Base-by-base conservation (phyloP, 2,329 filamentous ascomycete genomes). In the Neobulgaria alba region DNA sequence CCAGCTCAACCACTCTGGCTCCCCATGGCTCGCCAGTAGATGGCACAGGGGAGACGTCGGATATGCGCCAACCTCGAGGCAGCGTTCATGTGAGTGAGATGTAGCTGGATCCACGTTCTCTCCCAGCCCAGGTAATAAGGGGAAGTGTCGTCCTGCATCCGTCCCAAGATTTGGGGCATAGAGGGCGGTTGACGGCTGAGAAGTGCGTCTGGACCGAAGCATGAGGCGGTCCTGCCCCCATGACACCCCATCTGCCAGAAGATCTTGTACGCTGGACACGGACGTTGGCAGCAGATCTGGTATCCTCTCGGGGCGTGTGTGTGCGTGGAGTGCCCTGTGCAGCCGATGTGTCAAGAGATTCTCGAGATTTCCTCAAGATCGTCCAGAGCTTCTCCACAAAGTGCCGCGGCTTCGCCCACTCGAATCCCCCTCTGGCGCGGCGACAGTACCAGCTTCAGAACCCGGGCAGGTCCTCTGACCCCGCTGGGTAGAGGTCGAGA, bases 91-190 rank as follows among this genome's bases (percentile, higher is more conserved):
- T 31, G 36, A 33, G 31, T 31, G 30, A 38, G 17, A 44, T 44
- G 35, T 20, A 15, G 18, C 50, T 46, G 48, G 45, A 41, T 47
- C 41, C 36, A 35, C 39, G 40, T 40, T 38, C 30, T 29, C 39
- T 42, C 46, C 41, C 48, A 41, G n/a, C 33, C 18, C 33, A 18
- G 33, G 43, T 43, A 50, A 49, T 52, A 46, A 50, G 55, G 53
- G 54, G 54, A 53, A 48, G 42, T 33, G 35, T 35, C 23, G 16
- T 48, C 35, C 20, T 54, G 47, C 53, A 50, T 55, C 55, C 55
- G 55, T 41, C 49, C 49, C 51, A 48, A 50, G 47, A 53, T 54
- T 39, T 41, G 35, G 40, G 39, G 39, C 43, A 32, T 34, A 18
- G 34, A 33, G 30, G 21, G 19, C n/a, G 31, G n/a, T 16, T n/a